phyloP scores from a whole-genome alignment of 306 rosid species.

The Cicer cuneatum region DNA sequence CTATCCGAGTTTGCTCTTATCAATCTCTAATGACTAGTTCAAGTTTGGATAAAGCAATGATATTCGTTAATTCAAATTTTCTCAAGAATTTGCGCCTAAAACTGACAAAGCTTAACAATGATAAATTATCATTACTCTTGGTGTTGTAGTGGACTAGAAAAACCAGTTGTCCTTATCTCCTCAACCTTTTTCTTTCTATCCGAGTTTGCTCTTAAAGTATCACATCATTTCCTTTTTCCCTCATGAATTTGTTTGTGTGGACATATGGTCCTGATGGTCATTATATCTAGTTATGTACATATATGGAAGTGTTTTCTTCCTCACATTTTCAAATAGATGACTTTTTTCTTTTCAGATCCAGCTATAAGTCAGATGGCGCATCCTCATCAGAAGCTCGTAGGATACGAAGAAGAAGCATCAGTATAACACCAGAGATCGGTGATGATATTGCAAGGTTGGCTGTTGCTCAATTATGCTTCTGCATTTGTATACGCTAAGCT shows the following conservation, averaged over 20 bases:
- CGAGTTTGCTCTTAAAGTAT: constrained; percentile 19
- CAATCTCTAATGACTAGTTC: constrained; percentile 25
- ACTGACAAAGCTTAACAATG: background rate
- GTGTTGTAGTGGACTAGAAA: constrained; percentile 9
- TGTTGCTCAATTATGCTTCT: constrained; percentile 42
- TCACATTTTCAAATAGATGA: constrained; percentile 25
- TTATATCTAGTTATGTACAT: constrained; percentile 15
- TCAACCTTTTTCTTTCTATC: constrained; percentile 22
- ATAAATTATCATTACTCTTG: constrained; percentile 23
- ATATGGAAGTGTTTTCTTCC: constrained; percentile 10
- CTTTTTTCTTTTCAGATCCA: constrained; percentile 43
- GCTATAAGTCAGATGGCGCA: constrained; percentile 86
- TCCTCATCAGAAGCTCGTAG: constrained; percentile 81
- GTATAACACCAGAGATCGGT: constrained; percentile 96
- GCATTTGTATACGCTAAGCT: constrained; percentile 12
- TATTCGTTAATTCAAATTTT: constrained; percentile 22
- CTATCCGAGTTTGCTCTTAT: constrained; percentile 20
- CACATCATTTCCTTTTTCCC: constrained; percentile 27
- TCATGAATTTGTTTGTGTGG: background rate
- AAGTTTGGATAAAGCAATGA: constrained; percentile 22
- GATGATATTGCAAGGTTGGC: constrained; percentile 96
- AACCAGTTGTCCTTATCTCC: constrained; percentile 1
- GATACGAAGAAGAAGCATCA: constrained; percentile 87
- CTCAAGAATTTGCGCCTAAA: constrained; percentile 6
- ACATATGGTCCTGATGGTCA: constrained; percentile 30